These are phyloP conservation scores for Rhizopogon rudus DNA, from an alignment of 768 basidiomycete species.

Conservation along the genomic window DNA sequence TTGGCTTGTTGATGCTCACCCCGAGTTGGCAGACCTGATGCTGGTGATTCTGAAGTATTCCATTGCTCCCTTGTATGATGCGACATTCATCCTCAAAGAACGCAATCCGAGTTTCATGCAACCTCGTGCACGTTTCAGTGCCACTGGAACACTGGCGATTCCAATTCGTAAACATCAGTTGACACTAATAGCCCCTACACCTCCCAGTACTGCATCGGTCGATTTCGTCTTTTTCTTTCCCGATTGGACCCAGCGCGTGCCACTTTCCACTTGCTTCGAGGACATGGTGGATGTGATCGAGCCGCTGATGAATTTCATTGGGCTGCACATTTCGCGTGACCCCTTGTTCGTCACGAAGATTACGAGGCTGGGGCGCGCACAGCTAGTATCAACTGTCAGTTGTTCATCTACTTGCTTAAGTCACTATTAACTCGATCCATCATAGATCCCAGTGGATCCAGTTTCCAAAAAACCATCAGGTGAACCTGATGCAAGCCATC, in stretches of 20 bases:
- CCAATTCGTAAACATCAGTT: conserved; percentile 58
- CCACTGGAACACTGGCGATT: conserved; percentile 47
- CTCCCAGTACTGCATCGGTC: conserved; percentile 67
- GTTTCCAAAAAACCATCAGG: conserved; percentile 54
- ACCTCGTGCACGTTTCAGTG: conserved; percentile 60
- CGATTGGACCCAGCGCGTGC: conserved; percentile 70
- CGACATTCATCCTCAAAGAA: conserved; percentile 47
- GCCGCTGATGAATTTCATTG: conserved; percentile 75
- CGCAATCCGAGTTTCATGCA: conserved; percentile 57
- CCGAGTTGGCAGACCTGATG: conserved; percentile 83
- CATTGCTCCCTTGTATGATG: conserved; percentile 61
- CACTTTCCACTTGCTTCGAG: conserved; percentile 54
- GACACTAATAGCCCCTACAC: conserved; percentile 76
- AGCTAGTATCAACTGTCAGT: conserved; percentile 52
- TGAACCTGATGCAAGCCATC: conserved; percentile 51
- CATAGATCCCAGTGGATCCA: conserved; percentile 48
- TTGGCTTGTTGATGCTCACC: conserved; percentile 77
- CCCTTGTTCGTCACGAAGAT: conserved; percentile 75
- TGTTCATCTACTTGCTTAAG: not conserved
- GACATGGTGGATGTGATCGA: conserved; percentile 76
- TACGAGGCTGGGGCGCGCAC: conserved; percentile 67
- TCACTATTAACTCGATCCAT: conserved; percentile 4
- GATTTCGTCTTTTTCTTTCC: conserved; percentile 92
- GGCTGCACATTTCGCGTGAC: conserved; percentile 77
- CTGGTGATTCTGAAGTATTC: conserved; percentile 71